These are phyloP conservation scores for Daldinia sp. DNA, from an alignment of 2,329 filamentous ascomycete genomes.

Conservation along the genomic window DNA sequence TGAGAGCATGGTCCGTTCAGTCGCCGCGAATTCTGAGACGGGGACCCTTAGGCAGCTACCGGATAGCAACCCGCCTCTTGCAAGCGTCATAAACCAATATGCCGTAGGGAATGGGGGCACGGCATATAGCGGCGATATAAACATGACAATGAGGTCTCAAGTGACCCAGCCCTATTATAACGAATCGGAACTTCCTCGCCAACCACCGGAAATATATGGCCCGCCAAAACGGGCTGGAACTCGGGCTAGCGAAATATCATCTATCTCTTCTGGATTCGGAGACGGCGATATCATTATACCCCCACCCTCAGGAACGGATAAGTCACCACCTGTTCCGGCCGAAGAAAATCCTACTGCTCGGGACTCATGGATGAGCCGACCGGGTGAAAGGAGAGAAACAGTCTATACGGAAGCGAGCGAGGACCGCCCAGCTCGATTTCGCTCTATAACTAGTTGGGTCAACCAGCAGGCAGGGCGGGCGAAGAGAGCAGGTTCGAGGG, in stretches of 20 bases:
- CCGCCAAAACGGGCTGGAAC: constrained; percentile 54
- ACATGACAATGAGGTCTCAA: constrained; percentile 52
- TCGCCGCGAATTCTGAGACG: constrained; percentile 36
- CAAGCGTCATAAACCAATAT: constrained; percentile 46
- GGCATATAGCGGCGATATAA: constrained; percentile 46
- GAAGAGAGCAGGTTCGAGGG: constrained; percentile 60
- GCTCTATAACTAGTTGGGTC: constrained; percentile 73
- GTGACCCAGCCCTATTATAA: constrained; percentile 56
- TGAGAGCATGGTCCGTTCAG: constrained; percentile 38
- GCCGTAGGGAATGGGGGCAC: constrained; percentile 47
- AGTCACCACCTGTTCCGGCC: constrained; percentile 29
- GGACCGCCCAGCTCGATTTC: constrained; percentile 67
- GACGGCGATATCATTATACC: constrained; percentile 69
- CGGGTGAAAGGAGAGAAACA: constrained; percentile 59
- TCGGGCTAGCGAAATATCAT: constrained; percentile 66
- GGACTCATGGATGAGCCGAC: constrained; percentile 55
- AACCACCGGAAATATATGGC: constrained; percentile 54
- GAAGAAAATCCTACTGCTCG: constrained; percentile 45
- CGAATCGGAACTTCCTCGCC: constrained; percentile 55
- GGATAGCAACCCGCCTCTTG: constrained; percentile 37
- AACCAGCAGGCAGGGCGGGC: constrained; percentile 70
- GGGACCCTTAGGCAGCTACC: constrained; percentile 37
- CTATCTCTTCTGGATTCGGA: constrained; percentile 73
- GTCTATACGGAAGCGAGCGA: constrained; percentile 66
- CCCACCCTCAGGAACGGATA: constrained; percentile 44